Evolutionary conservation across 2,329 filamentous ascomycete species (phyloP).

Genomic region (Penicillium sp.): DNA sequence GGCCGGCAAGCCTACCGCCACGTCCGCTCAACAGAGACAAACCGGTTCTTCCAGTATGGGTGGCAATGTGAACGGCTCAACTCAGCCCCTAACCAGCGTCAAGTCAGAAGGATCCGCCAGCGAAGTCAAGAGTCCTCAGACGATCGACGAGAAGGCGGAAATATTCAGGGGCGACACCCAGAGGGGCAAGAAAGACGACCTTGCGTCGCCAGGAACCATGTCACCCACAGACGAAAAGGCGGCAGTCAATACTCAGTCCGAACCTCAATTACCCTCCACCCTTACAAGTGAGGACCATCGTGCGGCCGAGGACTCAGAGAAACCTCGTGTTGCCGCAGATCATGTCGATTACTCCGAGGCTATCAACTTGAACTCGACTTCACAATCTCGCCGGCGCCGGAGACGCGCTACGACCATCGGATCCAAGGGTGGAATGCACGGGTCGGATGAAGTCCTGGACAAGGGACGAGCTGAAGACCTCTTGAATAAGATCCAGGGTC

Average conservation of each 20-base stretch:
- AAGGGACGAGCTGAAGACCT: constrained; percentile 74
- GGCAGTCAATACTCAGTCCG: constrained; percentile 24
- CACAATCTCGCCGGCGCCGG: constrained; percentile 34
- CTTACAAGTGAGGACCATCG: constrained; percentile 23
- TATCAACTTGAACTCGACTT: constrained; percentile 31
- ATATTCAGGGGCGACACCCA: constrained; percentile 30
- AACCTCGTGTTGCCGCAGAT: constrained; percentile 25
- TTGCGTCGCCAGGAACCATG: constrained; percentile 27
- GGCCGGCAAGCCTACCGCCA: constrained; percentile 34
- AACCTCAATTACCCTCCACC: constrained; percentile 22
- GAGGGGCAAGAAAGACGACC: constrained; percentile 22
- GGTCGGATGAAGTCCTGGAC: constrained; percentile 68
- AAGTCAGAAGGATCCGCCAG: constrained; percentile 26
- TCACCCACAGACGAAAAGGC: constrained; percentile 42
- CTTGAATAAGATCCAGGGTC: constrained; percentile 74
- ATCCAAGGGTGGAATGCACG: constrained; percentile 44
- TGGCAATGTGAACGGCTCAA: constrained; percentile 18
- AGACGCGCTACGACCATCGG: constrained; percentile 42
- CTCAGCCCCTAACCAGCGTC: constrained; percentile 21
- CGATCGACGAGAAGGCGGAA: constrained; percentile 32
- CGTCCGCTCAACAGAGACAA: constrained; percentile 40
- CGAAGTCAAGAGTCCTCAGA: constrained; percentile 26
- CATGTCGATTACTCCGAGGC: constrained; percentile 38
- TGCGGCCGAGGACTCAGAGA: constrained; percentile 28
- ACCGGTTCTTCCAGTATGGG: constrained; percentile 36